These are phyloP conservation scores for Hypoxylon sp. DNA, from an alignment of 2,329 filamentous ascomycete species.

Conservation along the genomic window DNA sequence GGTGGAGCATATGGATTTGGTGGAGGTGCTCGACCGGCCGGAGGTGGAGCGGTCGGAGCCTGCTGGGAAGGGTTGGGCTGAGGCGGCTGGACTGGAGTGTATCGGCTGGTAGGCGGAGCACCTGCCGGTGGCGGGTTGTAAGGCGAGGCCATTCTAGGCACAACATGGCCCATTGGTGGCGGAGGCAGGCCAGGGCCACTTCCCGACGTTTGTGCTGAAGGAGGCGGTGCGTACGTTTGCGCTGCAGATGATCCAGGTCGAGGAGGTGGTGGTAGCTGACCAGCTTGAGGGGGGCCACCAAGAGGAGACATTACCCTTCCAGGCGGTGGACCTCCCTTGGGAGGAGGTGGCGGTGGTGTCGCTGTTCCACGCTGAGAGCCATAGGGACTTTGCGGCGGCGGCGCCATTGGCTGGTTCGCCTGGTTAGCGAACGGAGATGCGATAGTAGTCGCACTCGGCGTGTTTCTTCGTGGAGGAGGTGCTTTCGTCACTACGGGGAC, in stretches of 20 bases:
- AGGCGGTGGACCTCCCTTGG: slow-evolving; percentile 77
- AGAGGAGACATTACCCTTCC: slow-evolving; percentile 81
- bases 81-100: slow-evolving; percentile 75
- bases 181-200: slow-evolving; percentile 50
- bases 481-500: slow-evolving; percentile 86
- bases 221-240: slow-evolving; percentile 74
- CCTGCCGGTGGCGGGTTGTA: slow-evolving; percentile 84
- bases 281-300: slow-evolving; percentile 65
- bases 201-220: slow-evolving; percentile 57
- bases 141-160: slow-evolving; percentile 83
- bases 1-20: slow-evolving; percentile 63
- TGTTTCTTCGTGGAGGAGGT: slow-evolving; percentile 77
- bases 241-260: slow-evolving; percentile 70
- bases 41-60: slow-evolving; percentile 50
- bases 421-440: slow-evolving; percentile 82
- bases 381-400: slow-evolving; percentile 70
- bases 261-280: slow-evolving; percentile 59
- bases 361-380: slow-evolving; percentile 70
- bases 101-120: slow-evolving; percentile 79
- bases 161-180: slow-evolving; percentile 61
- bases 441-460: slow-evolving; percentile 77
- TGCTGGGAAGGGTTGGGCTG: slow-evolving; percentile 63
- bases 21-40: slow-evolving; percentile 61
- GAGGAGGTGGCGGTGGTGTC: slow-evolving; percentile 84
- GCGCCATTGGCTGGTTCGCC: slow-evolving; percentile 65